Percentiles rank a stretch among this genome's conserved stretches.
phyloP scores from a whole-genome alignment of 257 asterid species.

The Scutellaria barbata region DNA sequence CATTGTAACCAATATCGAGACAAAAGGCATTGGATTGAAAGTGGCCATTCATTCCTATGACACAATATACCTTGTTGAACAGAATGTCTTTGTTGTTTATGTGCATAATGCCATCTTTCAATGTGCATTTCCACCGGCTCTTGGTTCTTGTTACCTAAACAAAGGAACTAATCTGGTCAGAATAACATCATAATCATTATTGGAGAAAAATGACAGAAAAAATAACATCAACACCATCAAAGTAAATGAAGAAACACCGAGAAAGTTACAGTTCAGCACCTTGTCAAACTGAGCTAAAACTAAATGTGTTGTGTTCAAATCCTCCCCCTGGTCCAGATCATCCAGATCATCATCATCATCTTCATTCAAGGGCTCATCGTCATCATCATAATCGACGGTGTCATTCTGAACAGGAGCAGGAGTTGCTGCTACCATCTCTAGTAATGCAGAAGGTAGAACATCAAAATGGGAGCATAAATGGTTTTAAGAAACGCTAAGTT shows the following conservation, averaged over 20 bases:
- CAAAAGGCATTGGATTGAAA: background rate
- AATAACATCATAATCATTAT: background rate
- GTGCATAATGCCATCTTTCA: conserved; percentile 97
- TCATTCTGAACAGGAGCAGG: conserved; percentile 89
- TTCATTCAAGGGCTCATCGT: conserved; percentile 93
- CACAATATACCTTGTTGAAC: conserved; percentile 60
- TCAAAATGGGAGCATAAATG: conserved; percentile 21
- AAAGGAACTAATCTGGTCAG: conserved; percentile 9
- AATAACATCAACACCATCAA: background rate
- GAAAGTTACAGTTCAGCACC: conserved; percentile 41
- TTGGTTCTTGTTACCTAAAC: conserved; percentile 89
- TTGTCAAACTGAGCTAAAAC: conserved; percentile 96
- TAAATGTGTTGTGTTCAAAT: conserved; percentile 76
- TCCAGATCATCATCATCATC: conserved; percentile 92
- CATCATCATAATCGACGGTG: conserved; percentile 73
- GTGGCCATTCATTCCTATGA: background rate
- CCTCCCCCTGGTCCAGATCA: conserved; percentile 88
- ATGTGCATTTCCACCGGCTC: conserved; percentile 97
- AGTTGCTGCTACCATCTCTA: conserved; percentile 87
- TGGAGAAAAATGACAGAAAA: background rate
- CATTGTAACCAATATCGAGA: background rate
- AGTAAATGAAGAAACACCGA: conserved; percentile 7
- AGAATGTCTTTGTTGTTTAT: conserved; percentile 88
- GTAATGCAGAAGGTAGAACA: conserved; percentile 32
- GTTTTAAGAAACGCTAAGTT: background rate